phyloP scores from a whole-genome alignment of 2,329 filamentous ascomycete genomes.

The Aspergillus quadricinctus region DNA sequence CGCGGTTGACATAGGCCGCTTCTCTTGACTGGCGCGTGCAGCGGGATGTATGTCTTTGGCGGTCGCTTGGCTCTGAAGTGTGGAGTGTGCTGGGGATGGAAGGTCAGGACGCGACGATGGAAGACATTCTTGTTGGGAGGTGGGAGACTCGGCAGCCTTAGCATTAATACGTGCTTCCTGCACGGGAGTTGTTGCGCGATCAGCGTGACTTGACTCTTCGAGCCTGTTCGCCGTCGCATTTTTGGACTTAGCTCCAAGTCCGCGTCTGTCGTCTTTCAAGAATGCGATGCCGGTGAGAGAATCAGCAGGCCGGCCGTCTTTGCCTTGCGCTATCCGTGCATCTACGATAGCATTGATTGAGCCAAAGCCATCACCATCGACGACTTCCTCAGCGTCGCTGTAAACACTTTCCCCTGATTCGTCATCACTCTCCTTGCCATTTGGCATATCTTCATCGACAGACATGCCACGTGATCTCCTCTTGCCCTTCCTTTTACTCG shows the following conservation, averaged over 20 bases:
- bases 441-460: constrained; percentile 6
- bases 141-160: constrained; percentile 16
- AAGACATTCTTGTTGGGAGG: constrained; percentile 10
- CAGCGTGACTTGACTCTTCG: constrained; percentile 15
- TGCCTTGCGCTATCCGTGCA: constrained; percentile 7
- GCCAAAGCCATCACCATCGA: constrained; percentile 44
- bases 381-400: constrained; percentile 42
- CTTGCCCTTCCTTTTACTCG: constrained; percentile 8
- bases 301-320: neutral
- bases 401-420: constrained; percentile 45
- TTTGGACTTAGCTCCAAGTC: neutral
- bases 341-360: constrained; percentile 47
- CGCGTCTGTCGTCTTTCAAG: neutral
- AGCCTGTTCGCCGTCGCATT: neutral
- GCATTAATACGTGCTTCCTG: constrained; percentile 9
- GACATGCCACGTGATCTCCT: neutral
- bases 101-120: constrained; percentile 17
- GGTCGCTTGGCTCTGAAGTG: neutral
- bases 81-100: constrained; percentile 6
- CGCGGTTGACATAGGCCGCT: constrained; percentile 18
- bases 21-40: constrained; percentile 9
- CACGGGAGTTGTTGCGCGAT: constrained; percentile 18
- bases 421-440: constrained; percentile 29
- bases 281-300: neutral
- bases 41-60: constrained; percentile 4